Evolutionary conservation across 1,139 yeast genomes (phyloP).

Genomic region (Arxiozyma telluris): DNA sequence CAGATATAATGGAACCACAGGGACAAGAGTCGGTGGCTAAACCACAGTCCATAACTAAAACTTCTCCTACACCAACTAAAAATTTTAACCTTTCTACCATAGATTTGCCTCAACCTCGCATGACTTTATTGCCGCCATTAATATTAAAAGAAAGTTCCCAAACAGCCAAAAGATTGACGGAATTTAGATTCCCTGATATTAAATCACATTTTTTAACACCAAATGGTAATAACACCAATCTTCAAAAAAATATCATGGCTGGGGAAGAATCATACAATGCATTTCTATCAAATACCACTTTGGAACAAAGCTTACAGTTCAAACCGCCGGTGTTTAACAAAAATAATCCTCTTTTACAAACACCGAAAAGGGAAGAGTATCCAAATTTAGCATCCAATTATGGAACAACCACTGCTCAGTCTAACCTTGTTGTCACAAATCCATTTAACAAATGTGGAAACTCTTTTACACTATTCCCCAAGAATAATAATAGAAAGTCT

Average conservation of each 20-base stretch:
- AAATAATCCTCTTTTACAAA: background rate
- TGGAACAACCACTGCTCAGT: background rate
- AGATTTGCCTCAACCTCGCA: background rate
- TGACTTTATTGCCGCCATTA: constrained; percentile 1
- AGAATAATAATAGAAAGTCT: background rate
- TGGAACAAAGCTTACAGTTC: background rate
- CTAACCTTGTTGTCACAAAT: background rate
- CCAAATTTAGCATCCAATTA: background rate
- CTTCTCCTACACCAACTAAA: background rate
- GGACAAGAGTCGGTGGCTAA: background rate
- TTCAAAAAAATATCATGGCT: background rate
- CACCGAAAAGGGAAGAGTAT: background rate
- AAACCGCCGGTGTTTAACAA: background rate
- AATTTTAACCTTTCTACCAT: background rate
- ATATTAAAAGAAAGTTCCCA: background rate
- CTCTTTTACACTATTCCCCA: constrained; percentile 2
- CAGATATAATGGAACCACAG: background rate
- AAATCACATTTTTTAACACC: background rate
- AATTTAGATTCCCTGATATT: background rate
- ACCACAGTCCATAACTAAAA: background rate
- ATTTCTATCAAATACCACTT: background rate
- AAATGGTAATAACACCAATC: background rate
- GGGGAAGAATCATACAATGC: background rate
- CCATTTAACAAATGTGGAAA: background rate
- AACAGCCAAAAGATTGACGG: background rate